phyloP scores from a whole-genome alignment of 148 eudicot genomes.

The Vaccinium myrtillus region DNA sequence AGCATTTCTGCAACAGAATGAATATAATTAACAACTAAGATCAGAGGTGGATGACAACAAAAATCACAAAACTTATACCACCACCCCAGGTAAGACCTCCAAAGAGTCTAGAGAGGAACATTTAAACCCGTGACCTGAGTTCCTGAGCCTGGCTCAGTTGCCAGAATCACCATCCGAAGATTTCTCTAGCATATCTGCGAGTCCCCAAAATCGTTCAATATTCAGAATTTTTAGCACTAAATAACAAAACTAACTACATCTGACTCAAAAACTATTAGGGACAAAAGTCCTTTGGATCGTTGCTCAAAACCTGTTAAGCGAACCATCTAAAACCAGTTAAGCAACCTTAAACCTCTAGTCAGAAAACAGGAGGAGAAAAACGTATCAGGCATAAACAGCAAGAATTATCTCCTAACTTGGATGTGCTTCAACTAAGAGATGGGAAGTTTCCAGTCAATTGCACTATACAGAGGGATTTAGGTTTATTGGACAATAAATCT shows the following conservation, averaged over 20 bases:
- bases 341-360: neutral
- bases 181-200: conserved; percentile 76
- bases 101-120: conserved; percentile 37
- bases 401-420: neutral
- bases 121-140: conserved; percentile 54
- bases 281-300: neutral
- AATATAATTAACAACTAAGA: conserved; percentile 49
- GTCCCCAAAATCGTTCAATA: conserved; percentile 67
- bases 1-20: conserved; percentile 78
- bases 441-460: neutral
- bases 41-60: conserved; percentile 39
- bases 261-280: conserved; percentile 7
- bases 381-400: neutral
- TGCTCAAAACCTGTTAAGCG: neutral
- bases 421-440: neutral
- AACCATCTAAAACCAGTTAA: conserved; percentile 4
- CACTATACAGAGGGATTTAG: neutral
- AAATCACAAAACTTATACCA: conserved; percentile 38
- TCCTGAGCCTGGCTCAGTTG: conserved; percentile 60
- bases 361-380: neutral
- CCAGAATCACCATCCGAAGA: conserved; percentile 57
- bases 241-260: conserved; percentile 15
- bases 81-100: conserved; percentile 35
- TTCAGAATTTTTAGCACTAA: conserved; percentile 22
- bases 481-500: neutral